Percentiles rank a stretch among this genome's conserved stretches.
Conservation (phyloP, 495 filamentous ascomycete species). For the Lepidopterella palustris region DNA sequence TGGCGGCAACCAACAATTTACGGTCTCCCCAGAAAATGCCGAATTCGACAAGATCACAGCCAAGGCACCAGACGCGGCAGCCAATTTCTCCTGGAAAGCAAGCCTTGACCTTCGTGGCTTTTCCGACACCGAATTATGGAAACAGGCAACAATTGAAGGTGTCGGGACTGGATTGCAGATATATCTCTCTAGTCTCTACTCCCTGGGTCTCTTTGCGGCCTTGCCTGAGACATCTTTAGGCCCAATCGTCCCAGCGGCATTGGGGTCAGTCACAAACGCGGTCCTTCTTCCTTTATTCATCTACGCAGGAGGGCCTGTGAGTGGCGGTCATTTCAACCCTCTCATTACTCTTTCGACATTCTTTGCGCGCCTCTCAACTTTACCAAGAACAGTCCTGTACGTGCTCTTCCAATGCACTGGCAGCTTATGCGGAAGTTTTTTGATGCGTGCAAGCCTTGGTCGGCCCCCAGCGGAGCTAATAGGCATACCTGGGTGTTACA, state of each 20-base stretch:
- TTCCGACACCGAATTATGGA: constrained; percentile 41
- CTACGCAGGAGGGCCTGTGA: constrained; percentile 19
- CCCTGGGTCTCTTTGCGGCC: constrained; percentile 7
- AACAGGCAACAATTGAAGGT: constrained; percentile 35
- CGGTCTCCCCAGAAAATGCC: constrained; percentile 38
- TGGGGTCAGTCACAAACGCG: constrained; percentile 13
- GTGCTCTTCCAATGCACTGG: constrained; percentile 20
- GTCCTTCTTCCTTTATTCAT: constrained; percentile 20
- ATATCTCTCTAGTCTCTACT: constrained; percentile 17
- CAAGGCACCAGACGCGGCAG: constrained; percentile 43
- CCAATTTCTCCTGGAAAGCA: constrained; percentile 39
- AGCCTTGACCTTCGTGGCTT: constrained; percentile 39
- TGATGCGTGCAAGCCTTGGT: constrained; percentile 17
- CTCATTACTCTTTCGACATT: constrained; percentile 26
- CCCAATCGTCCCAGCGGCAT: constrained; percentile 14
- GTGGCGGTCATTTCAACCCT: constrained; percentile 25
- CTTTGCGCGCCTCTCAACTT: constrained; percentile 13
- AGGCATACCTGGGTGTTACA: constrained; percentile 20
- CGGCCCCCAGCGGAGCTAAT: not conserved
- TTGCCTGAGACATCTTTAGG: constrained; percentile 10
- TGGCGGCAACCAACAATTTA: constrained; percentile 45
- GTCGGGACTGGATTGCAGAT: constrained; percentile 24
- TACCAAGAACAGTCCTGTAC: constrained; percentile 23
- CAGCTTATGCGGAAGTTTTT: constrained; percentile 10
- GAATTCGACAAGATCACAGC: constrained; percentile 35